phyloP scores from a whole-genome alignment of 352 stramenopile species.

The Phytophthora rubi region DNA sequence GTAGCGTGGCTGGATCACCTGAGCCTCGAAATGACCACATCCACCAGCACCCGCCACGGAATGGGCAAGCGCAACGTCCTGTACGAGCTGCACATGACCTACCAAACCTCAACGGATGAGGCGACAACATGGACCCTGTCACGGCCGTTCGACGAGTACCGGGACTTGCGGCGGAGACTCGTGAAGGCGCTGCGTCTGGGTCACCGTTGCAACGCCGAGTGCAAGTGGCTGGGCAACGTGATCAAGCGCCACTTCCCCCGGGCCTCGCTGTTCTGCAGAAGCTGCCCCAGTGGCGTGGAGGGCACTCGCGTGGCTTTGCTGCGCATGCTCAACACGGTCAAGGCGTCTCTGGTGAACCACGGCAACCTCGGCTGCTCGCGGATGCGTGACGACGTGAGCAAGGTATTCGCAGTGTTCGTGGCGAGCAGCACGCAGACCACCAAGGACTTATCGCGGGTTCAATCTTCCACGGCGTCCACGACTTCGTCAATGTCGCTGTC shows the following conservation, averaged over 20 bases:
- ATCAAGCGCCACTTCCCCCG: constrained; percentile 64
- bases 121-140: constrained; percentile 38
- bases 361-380: constrained; percentile 40
- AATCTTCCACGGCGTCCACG: constrained; percentile 12
- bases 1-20: constrained; percentile 41
- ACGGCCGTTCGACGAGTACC: constrained; percentile 51
- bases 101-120: constrained; percentile 31
- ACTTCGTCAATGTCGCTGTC: constrained; percentile 13
- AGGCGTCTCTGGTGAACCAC: constrained; percentile 43
- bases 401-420: constrained; percentile 38
- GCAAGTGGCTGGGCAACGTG: constrained; percentile 63
- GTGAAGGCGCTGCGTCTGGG: constrained; percentile 50
- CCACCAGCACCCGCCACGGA: constrained; percentile 17
- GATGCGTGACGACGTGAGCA: constrained; percentile 40
- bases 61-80: constrained; percentile 34
- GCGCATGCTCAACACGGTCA: constrained; percentile 43
- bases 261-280: constrained; percentile 40
- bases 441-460: constrained; percentile 11
- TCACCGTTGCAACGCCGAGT: constrained; percentile 64
- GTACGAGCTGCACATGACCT: constrained; percentile 44
- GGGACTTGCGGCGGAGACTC: constrained; percentile 44
- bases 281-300: constrained; percentile 35
- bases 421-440: constrained; percentile 9
- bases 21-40: constrained; percentile 38
- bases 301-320: constrained; percentile 35